phyloP scores from a whole-genome alignment of 306 rosid species.

The Benincasa hispida region DNA sequence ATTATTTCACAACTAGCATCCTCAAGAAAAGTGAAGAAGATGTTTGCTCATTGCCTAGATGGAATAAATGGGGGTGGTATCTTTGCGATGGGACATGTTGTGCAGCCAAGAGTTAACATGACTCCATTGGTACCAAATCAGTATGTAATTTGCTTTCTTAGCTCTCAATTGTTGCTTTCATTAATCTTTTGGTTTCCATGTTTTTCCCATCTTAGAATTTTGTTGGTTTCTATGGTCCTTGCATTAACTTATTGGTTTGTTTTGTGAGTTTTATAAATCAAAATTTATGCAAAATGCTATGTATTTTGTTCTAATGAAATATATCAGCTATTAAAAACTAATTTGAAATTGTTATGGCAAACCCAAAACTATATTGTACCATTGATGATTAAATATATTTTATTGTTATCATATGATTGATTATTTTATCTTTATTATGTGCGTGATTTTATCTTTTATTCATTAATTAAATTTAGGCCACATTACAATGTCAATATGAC shows the following conservation, averaged over 20 bases:
- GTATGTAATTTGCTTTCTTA: conserved; percentile 38
- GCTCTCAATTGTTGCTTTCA: background rate
- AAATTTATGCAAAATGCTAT: background rate
- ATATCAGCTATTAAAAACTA: background rate
- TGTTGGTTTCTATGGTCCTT: conserved; percentile 3
- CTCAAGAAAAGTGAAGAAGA: conserved; percentile 82
- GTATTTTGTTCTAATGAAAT: background rate
- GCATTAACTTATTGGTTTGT: background rate
- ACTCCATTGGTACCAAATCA: conserved; percentile 85
- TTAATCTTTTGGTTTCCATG: background rate
- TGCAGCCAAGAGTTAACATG: conserved; percentile 83
- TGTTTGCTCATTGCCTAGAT: conserved; percentile 98
- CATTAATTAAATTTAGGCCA: conserved; percentile 36
- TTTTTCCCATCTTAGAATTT: conserved; percentile 6
- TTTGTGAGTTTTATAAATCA: background rate
- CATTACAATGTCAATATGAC: conserved; percentile 93
- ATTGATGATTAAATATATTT: background rate
- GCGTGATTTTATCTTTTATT: background rate
- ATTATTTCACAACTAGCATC: conserved; percentile 89
- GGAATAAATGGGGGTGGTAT: conserved; percentile 96
- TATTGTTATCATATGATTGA: background rate
- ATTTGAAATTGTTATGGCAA: background rate
- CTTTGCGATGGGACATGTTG: conserved; percentile 94
- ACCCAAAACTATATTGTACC: background rate
- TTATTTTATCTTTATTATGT: background rate